Evolutionary conservation across 2,329 filamentous ascomycete genomes (phyloP), one percentile per base, ranked within the genome.

Genomic region (Chaetomiaceae sp.): DNA sequence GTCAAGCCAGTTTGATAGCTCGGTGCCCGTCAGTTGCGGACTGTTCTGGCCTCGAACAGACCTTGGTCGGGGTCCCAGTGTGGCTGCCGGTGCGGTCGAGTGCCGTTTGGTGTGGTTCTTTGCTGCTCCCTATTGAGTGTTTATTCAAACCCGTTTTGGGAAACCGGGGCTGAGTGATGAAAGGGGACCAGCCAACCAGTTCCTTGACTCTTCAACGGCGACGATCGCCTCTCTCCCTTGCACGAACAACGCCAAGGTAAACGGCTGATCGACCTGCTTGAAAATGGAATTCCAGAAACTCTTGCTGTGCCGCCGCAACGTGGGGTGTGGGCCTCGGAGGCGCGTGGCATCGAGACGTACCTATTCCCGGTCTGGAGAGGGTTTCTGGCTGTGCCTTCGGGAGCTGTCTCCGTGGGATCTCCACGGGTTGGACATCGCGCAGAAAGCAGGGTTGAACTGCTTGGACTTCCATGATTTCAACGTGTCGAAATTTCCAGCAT

Each of bases 71-170:
- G 21, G 20, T 30, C 31, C 21, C 16, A 14, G n/a, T 19, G 33
- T 4, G 47, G 40, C 21, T 38, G 21, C 27, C 14, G 23, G 33
- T 47, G 5, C 50, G 35, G 31, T 43, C 50, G 19, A 19, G 31
- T 17, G 19, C 33, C 16, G n/a, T 14, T 25, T 3, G 9, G 17
- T n/a, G 30, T 12, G 30, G 5, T 5, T 12, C 30, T 12, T 5
- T 17, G 33, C 35, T 23, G 19, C 20, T 33, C 35, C 50, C 38
- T 56, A 54, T 59, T 59, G 37, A 58, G 48, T 46, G 54, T 55
- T 55, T 62, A 61, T 62, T 63, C 56, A 61, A 16, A 53, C 48
- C 58, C 53, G 38, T 27, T 53, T 58, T 55, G 27, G 58, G 57
- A 58, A 55, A 39, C 44, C 31, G 37, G 44, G 45, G 50, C 34